Base-by-base conservation (phyloP, 768 basidiomycete species). In the Russula earlei region DNA sequence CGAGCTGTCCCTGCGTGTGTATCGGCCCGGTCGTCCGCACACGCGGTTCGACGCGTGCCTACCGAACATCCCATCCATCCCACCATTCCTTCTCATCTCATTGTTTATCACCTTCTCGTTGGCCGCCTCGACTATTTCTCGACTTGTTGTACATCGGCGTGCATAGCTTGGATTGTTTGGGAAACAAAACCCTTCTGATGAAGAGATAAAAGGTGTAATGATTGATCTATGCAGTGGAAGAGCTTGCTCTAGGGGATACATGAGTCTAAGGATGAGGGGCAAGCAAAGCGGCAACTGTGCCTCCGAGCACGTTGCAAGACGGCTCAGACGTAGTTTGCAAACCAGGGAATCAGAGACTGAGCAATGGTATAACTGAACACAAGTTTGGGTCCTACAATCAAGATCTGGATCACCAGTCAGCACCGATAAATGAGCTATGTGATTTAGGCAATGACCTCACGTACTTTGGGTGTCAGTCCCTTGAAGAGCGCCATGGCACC, bases 301-400 rank as follows among this genome's bases (percentile, higher is more conserved):
- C 14, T 45, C 27, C 15, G 3, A 27, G n/a, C 22, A n/a, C n/a
- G 5, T 29, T 15, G 15, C 15, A 31, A 45, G 52, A 27, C 14
- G 25, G 20, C 38, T 47, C 24, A 58, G 7, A 54, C 41, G 12
- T 58, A 58, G 29, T 40, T 82, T 41, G 84, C 80, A 72, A 94
- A 96, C 64, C 85, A 74, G 44, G 94, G 94, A 75, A 98, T 97
- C 70, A 98, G 76, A 17, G 87, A 88, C 71, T 98, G 95, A 11
- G 95, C 95, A 4, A 97, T 80, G 47, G 95, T 98, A 75, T 95
- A 97, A 65, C 90, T 92, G 80, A 98, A 98, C 64, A 98, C 91
- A 34, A 98, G 83, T 74, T 98, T 97, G 38, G 95, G 95, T 49
- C 93, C 94, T 36, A 98, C 93, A 59, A 97, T 92, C 44, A 97